Conservation (phyloP, 2,329 filamentous ascomycete species). For the Colletotrichum phormii region DNA sequence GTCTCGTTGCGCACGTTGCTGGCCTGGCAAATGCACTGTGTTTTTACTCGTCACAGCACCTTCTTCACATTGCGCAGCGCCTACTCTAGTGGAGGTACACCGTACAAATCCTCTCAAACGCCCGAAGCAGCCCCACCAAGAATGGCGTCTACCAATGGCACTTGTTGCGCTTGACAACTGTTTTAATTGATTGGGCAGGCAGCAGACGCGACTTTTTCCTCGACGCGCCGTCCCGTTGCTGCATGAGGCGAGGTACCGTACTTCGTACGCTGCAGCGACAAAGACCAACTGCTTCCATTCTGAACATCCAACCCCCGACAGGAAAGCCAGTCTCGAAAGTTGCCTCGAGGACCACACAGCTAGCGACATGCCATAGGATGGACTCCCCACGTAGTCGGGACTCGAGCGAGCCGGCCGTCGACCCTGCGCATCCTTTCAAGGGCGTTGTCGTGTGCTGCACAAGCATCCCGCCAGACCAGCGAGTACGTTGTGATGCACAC, state of each 20-base stretch:
- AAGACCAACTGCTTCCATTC: background rate
- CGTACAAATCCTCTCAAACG: background rate
- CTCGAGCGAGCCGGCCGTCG: conserved; percentile 50
- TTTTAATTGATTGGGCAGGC: conserved; percentile 32
- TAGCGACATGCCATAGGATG: conserved; percentile 33
- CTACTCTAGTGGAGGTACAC: background rate
- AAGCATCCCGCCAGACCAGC: conserved; percentile 81
- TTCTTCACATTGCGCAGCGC: too few species aligned
- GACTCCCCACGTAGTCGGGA: conserved; percentile 26
- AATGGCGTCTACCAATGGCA: conserved; percentile 29
- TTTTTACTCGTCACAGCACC: background rate
- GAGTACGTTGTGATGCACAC: conserved; percentile 65
- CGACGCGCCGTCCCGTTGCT: conserved; percentile 23
- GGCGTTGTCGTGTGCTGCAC: conserved; percentile 89
- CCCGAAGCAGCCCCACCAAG: background rate
- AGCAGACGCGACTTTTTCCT: conserved; percentile 35
- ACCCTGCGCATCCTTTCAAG: conserved; percentile 72
- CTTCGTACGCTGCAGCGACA: background rate
- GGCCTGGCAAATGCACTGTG: background rate
- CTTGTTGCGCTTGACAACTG: background rate
- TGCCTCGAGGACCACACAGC: background rate
- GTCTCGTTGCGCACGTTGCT: too few species aligned
- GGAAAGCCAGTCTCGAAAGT: background rate
- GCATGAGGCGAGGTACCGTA: background rate
- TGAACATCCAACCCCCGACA: background rate